Evolutionary conservation across 148 eudicot species (phyloP).

Genomic region (Beta vulgaris): DNA sequence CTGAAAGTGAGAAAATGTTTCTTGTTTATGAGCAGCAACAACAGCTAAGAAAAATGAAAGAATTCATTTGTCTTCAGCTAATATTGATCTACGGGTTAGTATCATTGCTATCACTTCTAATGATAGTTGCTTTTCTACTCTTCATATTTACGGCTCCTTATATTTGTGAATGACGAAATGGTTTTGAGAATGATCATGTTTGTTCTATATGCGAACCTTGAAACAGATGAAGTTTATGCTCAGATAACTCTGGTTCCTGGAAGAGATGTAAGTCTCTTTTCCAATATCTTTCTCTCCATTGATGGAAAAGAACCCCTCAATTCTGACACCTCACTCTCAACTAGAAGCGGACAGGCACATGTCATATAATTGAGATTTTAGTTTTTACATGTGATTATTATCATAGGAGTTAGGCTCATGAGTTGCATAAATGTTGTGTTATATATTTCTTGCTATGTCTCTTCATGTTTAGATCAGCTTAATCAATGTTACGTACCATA

Average conservation of each 20-base stretch:
- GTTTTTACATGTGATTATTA: not conserved
- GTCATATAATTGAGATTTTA: no score
- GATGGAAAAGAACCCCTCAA: not conserved
- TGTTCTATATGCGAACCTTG: constrained; percentile 71
- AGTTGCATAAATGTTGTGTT: no score
- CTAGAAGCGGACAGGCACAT: not conserved
- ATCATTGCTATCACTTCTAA: not conserved
- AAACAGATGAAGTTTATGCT: constrained; percentile 91
- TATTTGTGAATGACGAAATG: constrained; percentile 1
- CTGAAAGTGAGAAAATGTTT: no score
- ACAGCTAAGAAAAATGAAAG: no score
- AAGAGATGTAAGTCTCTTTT: constrained; percentile 56
- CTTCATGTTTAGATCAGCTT: no score
- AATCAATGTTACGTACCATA: no score
- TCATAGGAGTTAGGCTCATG: not conserved
- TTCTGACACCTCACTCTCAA: not conserved
- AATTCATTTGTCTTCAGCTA: no score
- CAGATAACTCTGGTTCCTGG: constrained; percentile 80
- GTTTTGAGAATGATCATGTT: constrained; percentile 16
- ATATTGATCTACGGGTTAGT: constrained; percentile 73
- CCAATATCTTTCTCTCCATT: not conserved
- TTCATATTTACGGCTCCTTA: not conserved
- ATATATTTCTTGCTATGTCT: no score
- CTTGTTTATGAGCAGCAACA: no score
- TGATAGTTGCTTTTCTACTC: constrained; percentile 17